These are phyloP conservation scores for Phalaenopsis equestris DNA, from an alignment of 106 monocot species.

Conservation along the genomic window DNA sequence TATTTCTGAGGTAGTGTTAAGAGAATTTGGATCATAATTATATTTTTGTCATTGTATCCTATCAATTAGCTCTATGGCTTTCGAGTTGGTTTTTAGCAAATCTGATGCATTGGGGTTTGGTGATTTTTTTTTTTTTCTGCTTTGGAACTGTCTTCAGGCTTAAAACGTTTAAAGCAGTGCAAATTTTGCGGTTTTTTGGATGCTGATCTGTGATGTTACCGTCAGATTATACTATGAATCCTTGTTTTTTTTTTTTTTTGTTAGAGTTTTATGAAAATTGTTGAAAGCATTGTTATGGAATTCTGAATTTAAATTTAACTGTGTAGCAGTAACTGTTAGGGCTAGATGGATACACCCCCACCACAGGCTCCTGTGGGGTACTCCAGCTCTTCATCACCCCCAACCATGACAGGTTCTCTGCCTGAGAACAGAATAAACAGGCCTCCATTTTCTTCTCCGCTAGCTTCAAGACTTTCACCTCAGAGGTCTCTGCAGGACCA, in stretches of 20 bases:
- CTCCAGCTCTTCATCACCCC: constrained; percentile 16
- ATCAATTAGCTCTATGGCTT: background rate
- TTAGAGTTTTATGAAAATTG: background rate
- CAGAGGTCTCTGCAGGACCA: constrained; percentile 20
- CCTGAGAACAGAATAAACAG: constrained; percentile 36
- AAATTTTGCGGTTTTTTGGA: background rate
- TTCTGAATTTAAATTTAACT: background rate
- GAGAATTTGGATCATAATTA: background rate
- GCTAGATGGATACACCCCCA: constrained; percentile 31
- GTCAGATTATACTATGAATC: background rate
- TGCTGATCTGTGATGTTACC: background rate
- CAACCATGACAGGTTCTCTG: constrained; percentile 25
- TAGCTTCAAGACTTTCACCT: constrained; percentile 16
- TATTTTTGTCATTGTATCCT: background rate
- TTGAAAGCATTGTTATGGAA: background rate
- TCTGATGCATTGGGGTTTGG: background rate
- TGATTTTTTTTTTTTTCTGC: too few relatives aligned
- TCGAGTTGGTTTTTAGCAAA: background rate
- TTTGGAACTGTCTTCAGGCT: too few relatives aligned
- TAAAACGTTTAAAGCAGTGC: background rate
- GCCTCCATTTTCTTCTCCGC: constrained; percentile 36
- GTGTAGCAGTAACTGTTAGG: background rate
- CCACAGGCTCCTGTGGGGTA: constrained; percentile 26
- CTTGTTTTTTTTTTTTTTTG: background rate
- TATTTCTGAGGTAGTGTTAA: background rate